phyloP scores from a whole-genome alignment of 2,329 filamentous ascomycete genomes.

The Botrytis tulipae region DNA sequence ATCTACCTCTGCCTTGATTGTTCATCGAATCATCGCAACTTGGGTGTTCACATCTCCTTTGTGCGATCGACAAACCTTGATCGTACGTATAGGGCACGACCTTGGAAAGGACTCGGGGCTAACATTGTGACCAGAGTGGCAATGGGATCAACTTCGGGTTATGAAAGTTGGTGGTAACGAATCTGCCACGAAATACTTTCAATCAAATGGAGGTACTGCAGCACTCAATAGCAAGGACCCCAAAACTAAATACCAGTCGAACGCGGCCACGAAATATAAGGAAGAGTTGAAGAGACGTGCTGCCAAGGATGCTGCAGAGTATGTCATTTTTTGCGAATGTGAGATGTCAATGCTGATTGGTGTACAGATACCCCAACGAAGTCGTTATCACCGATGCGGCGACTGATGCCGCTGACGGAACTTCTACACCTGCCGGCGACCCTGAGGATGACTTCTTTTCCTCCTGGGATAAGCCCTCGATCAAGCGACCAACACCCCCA shows the following conservation, averaged over 20 bases:
- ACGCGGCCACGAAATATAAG: constrained; percentile 95
- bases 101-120: constrained; percentile 23
- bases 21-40: constrained; percentile 93
- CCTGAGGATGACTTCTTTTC: constrained; percentile 95
- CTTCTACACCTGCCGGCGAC: constrained; percentile 77
- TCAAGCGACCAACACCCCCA: constrained; percentile 94
- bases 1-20: constrained; percentile 99
- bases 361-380: constrained; percentile 73
- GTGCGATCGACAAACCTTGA: constrained; percentile 98
- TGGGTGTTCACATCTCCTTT: constrained; percentile 98
- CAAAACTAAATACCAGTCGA: constrained; percentile 95
- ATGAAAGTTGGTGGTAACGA: constrained; percentile 99
- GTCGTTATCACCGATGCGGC: constrained; percentile 77
- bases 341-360: constrained; percentile 27
- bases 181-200: constrained; percentile 97
- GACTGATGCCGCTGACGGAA: constrained; percentile 59
- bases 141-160: constrained; percentile 95
- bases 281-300: constrained; percentile 88
- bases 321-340: constrained; percentile 39
- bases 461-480: constrained; percentile 96
- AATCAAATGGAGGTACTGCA: constrained; percentile 90
- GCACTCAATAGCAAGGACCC: constrained; percentile 94
- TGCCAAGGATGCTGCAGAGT: constrained; percentile 81
- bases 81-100: constrained; percentile 60
- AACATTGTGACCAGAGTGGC: constrained; percentile 66